phyloP scores from a whole-genome alignment of 306 rosid species.

The Acacia crassicarpa region DNA sequence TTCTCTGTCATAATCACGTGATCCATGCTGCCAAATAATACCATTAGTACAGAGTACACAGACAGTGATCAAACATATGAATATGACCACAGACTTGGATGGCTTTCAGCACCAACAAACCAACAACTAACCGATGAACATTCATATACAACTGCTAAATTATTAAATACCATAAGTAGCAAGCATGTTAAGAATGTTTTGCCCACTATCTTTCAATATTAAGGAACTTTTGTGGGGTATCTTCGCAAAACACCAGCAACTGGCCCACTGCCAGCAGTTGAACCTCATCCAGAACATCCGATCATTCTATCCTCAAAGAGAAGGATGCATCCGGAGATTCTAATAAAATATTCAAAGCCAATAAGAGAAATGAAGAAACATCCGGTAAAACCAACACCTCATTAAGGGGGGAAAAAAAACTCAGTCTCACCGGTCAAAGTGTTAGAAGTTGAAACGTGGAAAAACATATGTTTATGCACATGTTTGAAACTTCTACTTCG shows the following conservation, averaged over 20 bases:
- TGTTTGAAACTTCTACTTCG: neutral
- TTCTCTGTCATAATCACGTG: slow-evolving; percentile 81
- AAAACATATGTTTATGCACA: neutral
- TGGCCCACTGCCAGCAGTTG: neutral
- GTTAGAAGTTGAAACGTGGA: neutral
- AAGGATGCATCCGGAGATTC: neutral
- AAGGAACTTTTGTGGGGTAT: neutral
- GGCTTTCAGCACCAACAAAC: neutral
- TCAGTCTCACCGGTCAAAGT: neutral
- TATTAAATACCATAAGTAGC: neutral
- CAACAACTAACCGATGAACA: neutral
- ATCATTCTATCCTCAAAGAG: neutral
- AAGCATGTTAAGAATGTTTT: neutral
- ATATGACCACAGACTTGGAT: neutral
- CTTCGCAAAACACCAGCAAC: neutral
- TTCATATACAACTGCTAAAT: neutral
- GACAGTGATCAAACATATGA: neutral
- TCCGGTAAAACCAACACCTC: neutral
- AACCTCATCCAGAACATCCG: neutral
- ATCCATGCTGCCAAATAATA: slow-evolving; percentile 58
- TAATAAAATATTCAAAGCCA: neutral
- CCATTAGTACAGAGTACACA: neutral
- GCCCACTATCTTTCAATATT: neutral
- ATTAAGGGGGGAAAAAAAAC: neutral
- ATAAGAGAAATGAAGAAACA: neutral